A percentile compares a stretch with the other conserved stretches of the same genome.
Conservation (phyloP, 306 rosid genomes). For the Malus orientalis region DNA sequence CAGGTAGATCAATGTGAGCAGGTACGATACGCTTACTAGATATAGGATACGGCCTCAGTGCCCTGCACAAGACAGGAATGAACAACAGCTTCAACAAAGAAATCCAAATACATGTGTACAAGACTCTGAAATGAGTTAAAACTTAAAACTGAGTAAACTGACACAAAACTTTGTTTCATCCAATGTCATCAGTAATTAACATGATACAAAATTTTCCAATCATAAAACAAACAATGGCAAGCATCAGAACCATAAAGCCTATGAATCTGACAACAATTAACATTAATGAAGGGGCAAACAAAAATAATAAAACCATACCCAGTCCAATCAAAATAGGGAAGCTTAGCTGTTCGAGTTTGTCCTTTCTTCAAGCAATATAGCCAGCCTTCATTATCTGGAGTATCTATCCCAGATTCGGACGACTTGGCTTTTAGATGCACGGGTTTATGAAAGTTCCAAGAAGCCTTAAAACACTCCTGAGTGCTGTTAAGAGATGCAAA, state of each 20-base stretch:
- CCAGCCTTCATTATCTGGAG: slow-evolving; percentile 59
- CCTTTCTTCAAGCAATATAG: slow-evolving; percentile 74
- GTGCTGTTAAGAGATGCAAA: slow-evolving; percentile 50
- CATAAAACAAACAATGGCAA: neutral
- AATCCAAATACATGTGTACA: neutral
- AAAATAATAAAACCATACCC: slow-evolving; percentile 48
- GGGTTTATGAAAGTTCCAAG: slow-evolving; percentile 87
- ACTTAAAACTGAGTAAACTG: neutral
- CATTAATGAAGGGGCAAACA: neutral
- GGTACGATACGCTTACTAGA: slow-evolving; percentile 55
- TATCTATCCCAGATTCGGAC: slow-evolving; percentile 31
- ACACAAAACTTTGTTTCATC: neutral
- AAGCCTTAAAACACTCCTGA: slow-evolving; percentile 92
- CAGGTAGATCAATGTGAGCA: slow-evolving; percentile 61
- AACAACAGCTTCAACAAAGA: neutral
- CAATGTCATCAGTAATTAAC: neutral
- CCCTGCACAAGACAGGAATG: slow-evolving; percentile 36
- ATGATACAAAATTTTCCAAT: neutral
- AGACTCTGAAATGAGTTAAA: neutral
- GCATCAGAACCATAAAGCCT: slow-evolving; percentile 3
- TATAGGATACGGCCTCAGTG: slow-evolving; percentile 77
- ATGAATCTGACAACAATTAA: neutral
- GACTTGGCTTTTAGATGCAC: slow-evolving; percentile 68
- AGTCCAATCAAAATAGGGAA: slow-evolving; percentile 90
- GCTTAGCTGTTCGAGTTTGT: slow-evolving; percentile 66